Conservation (phyloP, 2,329 filamentous ascomycete genomes). For the Fusarium tuaranense region DNA sequence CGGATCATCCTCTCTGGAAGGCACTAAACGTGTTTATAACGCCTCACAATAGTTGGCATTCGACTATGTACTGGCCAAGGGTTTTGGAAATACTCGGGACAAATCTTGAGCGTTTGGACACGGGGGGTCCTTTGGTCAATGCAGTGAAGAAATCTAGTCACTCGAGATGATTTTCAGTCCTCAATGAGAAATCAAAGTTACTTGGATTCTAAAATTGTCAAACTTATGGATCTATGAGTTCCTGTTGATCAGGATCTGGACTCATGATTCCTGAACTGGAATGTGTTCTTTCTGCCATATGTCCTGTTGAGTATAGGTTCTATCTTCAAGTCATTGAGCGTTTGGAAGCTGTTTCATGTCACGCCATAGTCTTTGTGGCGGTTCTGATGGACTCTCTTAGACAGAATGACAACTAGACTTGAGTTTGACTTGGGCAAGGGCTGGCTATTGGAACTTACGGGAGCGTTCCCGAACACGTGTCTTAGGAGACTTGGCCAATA, state of each 20-base stretch:
- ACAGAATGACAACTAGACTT: neutral
- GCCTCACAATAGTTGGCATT: constrained; percentile 52
- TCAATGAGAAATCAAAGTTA: neutral
- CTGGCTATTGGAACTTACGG: neutral
- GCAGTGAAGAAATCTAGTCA: neutral
- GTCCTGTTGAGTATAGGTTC: neutral
- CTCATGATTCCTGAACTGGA: neutral
- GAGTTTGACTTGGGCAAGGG: neutral
- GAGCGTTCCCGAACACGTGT: neutral
- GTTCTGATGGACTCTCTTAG: neutral
- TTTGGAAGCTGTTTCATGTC: neutral
- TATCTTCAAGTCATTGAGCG: neutral
- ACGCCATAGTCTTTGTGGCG: neutral
- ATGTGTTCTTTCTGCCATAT: neutral
- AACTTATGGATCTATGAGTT: neutral
- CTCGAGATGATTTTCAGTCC: neutral
- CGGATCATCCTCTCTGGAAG: constrained; percentile 63
- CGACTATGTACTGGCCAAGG: constrained; percentile 39
- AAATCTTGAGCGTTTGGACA: constrained; percentile 43
- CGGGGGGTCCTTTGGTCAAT: neutral
- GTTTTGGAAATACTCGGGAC: constrained; percentile 40
- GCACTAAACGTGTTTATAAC: constrained; percentile 71
- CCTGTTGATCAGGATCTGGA: neutral
- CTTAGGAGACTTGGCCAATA: neutral
- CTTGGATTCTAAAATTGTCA: neutral